A percentile compares a stretch with the other conserved stretches of the same genome.
Evolutionary conservation across 202 grass and related monocot genomes (phyloP).

Genomic region (Panicum virgatum): DNA sequence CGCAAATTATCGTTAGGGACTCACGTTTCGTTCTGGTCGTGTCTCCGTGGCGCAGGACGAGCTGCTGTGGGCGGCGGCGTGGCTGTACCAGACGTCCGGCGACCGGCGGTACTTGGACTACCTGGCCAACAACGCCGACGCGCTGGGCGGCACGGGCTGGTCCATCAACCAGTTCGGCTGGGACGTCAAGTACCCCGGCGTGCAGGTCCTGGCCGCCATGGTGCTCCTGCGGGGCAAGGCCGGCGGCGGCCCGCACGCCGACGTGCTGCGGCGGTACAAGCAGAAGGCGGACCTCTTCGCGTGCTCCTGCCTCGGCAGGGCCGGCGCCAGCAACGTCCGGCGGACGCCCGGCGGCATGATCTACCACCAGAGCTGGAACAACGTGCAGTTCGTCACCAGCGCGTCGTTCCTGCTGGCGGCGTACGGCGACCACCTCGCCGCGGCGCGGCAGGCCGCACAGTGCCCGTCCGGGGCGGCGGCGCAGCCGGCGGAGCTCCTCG

Average conservation of each 20-base stretch:
- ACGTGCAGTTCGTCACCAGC: constrained; percentile 83
- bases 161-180: constrained; percentile 71
- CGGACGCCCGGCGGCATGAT: constrained; percentile 72
- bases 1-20: background rate
- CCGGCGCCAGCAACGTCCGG: constrained; percentile 45
- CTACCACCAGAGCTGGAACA: constrained; percentile 81
- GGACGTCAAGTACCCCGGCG: constrained; percentile 89
- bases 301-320: constrained; percentile 73
- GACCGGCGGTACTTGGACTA: constrained; percentile 73
- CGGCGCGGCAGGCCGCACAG: background rate
- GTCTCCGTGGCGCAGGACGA: constrained; percentile 54
- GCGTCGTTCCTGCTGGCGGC: constrained; percentile 69
- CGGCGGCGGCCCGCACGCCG: constrained; percentile 29
- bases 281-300: constrained; percentile 78
- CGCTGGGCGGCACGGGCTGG: constrained; percentile 76
- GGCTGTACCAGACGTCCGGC: constrained; percentile 62
- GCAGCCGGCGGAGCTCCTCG: constrained; percentile 50
- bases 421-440: constrained; percentile 73
- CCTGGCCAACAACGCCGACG: constrained; percentile 64
- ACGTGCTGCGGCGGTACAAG: constrained; percentile 58
- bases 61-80: constrained; percentile 83
- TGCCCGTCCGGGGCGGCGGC: constrained; percentile 39
- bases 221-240: constrained; percentile 47
- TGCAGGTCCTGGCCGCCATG: constrained; percentile 69
- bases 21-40: background rate